Base-by-base conservation (phyloP, 2,329 filamentous ascomycete genomes). In the Verticillium zaregamsianum region DNA sequence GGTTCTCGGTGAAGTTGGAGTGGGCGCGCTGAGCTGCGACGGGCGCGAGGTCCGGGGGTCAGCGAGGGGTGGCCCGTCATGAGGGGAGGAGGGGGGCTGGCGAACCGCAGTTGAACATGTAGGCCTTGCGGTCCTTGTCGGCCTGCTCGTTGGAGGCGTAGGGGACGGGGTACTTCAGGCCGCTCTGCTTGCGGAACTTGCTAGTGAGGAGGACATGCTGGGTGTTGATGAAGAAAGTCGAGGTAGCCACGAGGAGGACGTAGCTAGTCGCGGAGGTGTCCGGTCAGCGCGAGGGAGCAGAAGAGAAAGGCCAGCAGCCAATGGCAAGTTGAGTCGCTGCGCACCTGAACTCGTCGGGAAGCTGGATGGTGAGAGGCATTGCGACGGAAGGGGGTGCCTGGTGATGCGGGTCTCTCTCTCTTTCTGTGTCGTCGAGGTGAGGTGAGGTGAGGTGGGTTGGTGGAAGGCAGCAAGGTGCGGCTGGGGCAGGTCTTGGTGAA, bases 1-100 rank as follows among this genome's bases (percentile, higher is more conserved):
- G 76, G 74, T 85, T 87, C 78, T 90, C 88, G 66, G 79, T 80
- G 75, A 81, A 90, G 78, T 90, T 89, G 67, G 78, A 74, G 71
- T 90, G 87, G 11, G 85, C 81, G 57, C 85, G 83, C 69, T 88
- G 86, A 59, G 83, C 81, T 83, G 61, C 39, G 33, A 25, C 28
- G 20, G 7, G n/a, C 45, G 45, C 45, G 12, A 14, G 45, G 11
- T 52, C 28, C 28, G 62, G 49, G 52, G n/a, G 40, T 25, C 20
- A 57, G 58, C 33, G n/a, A 54, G 11, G 33, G 4, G 37, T 35
- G 25, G 9, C 23, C 40, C 20, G 7, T 25, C 31, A 33, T 39
- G 65, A 54, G 61, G 17, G 35, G 12, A 23, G 45, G 20, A 37
- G 59, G 62, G 20, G 40, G 25, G n/a, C 20, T 28, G 71, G 71